Evolutionary conservation across 2,329 filamentous ascomycete genomes (phyloP).

Genomic region (Cercospora brassicicola): DNA sequence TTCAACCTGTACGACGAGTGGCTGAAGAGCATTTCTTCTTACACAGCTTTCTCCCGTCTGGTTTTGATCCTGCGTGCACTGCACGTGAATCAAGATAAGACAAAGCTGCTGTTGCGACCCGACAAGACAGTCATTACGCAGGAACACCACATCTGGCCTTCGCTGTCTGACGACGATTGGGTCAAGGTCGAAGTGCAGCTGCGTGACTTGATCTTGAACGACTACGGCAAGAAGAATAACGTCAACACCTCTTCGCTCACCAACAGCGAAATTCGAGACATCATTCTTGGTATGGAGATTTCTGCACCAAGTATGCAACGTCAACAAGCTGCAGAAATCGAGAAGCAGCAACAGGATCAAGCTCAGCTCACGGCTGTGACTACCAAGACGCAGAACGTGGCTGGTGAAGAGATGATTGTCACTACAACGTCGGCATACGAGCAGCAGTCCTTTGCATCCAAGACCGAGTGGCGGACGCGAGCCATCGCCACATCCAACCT

Average conservation of each 20-base stretch:
- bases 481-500: constrained; percentile 96
- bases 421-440: constrained; percentile 98
- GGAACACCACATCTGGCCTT: constrained; percentile 98
- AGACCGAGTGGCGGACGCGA: constrained; percentile 97
- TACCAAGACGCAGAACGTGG: constrained; percentile 95
- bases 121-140: constrained; percentile 99
- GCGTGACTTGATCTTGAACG: constrained; percentile 92
- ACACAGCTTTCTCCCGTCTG: constrained; percentile 95
- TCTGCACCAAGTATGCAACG: constrained; percentile 96
- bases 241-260: constrained; percentile 97
- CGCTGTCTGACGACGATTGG: constrained; percentile 93
- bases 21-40: constrained; percentile 97
- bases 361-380: constrained; percentile 95
- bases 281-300: constrained; percentile 99
- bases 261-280: constrained; percentile 94
- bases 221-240: constrained; percentile 99
- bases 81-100: constrained; percentile 98
- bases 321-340: constrained; percentile 96
- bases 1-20: constrained; percentile 99
- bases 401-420: constrained; percentile 96
- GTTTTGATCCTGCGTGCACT: constrained; percentile 90
- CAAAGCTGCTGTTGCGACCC: constrained; percentile 87
- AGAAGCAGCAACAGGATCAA: constrained; percentile 97
- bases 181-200: constrained; percentile 98
- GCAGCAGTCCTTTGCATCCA: constrained; percentile 94